phyloP scores from a whole-genome alignment of 192 early-diverging fungal species.

The Entrophospora sp. region DNA sequence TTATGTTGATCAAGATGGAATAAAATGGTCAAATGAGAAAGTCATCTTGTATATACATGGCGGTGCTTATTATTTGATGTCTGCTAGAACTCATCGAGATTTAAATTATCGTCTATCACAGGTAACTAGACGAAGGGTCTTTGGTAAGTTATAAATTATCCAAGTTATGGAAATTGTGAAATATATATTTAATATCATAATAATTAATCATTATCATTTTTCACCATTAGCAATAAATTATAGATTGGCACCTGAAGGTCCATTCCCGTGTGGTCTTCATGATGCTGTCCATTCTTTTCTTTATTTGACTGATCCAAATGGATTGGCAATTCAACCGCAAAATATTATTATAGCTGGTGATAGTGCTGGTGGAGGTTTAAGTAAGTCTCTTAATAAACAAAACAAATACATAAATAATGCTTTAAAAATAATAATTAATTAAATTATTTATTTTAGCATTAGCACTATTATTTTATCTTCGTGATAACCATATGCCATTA shows the following conservation, averaged over 20 bases:
- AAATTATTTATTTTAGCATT: constrained; percentile 20
- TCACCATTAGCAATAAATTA: constrained; percentile 30
- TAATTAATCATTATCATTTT: neutral
- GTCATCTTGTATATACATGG: constrained; percentile 65
- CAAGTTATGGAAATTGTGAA: neutral
- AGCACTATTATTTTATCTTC: constrained; percentile 50
- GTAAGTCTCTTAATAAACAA: too few relatives aligned
- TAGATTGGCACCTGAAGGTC: constrained; percentile 31
- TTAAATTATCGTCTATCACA: constrained; percentile 39
- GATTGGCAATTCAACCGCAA: constrained; percentile 41
- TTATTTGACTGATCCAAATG: constrained; percentile 37
- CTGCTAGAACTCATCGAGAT: constrained; percentile 34
- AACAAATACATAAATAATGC: too few relatives aligned
- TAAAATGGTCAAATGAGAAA: constrained; percentile 26
- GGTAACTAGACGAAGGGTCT: constrained; percentile 32
- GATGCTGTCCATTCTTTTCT: constrained; percentile 50
- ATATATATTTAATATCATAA: neutral
- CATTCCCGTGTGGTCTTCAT: constrained; percentile 54
- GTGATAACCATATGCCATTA: constrained; percentile 39
- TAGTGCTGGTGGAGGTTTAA: constrained; percentile 63
- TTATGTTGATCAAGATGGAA: constrained; percentile 3
- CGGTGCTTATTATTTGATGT: constrained; percentile 56
- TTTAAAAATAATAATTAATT: too few relatives aligned
- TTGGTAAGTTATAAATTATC: constrained; percentile 22
- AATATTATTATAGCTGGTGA: constrained; percentile 61